Percentiles rank a stretch among this genome's conserved stretches.
phyloP scores from a whole-genome alignment of 139 green algal genomes.

The Volvox reticuliferus region DNA sequence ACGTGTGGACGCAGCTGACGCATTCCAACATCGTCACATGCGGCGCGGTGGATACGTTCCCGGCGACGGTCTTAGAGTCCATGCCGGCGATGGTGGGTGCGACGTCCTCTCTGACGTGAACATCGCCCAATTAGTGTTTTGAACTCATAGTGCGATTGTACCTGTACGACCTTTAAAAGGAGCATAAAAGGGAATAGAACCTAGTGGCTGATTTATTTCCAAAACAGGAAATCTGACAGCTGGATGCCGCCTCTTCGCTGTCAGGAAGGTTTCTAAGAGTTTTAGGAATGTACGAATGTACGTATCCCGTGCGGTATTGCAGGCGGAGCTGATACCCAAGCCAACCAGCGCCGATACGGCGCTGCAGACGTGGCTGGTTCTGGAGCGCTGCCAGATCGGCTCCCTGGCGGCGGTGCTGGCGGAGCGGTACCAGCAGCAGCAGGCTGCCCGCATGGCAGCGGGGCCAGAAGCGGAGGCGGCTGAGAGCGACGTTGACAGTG shows the following conservation, averaged over 20 bases:
- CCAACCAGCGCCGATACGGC: neutral
- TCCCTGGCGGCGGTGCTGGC: conserved; percentile 23
- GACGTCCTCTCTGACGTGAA: too few relatives aligned
- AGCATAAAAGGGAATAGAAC: too few relatives aligned
- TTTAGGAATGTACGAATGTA: too few relatives aligned
- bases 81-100: conserved; percentile 15
- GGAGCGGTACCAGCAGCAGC: neutral
- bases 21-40: conserved; percentile 38
- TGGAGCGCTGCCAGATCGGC: conserved; percentile 35
- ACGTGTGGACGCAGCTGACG: conserved; percentile 34
- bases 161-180: too few relatives aligned
- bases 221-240: too few relatives aligned
- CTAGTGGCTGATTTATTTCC: too few relatives aligned
- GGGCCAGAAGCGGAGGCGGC: neutral
- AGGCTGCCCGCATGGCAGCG: neutral
- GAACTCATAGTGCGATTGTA: too few relatives aligned
- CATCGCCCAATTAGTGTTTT: too few relatives aligned
- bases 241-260: too few relatives aligned
- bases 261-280: too few relatives aligned
- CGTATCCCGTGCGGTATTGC: neutral
- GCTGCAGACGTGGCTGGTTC: conserved; percentile 35
- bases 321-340: conserved; percentile 14
- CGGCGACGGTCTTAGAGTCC: neutral
- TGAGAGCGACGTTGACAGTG: neutral
- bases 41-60: conserved; percentile 11